Evolutionary conservation across 1,139 yeast genomes (phyloP), one percentile per base, ranked within the genome.

Genomic region (Taphrina confusa): DNA sequence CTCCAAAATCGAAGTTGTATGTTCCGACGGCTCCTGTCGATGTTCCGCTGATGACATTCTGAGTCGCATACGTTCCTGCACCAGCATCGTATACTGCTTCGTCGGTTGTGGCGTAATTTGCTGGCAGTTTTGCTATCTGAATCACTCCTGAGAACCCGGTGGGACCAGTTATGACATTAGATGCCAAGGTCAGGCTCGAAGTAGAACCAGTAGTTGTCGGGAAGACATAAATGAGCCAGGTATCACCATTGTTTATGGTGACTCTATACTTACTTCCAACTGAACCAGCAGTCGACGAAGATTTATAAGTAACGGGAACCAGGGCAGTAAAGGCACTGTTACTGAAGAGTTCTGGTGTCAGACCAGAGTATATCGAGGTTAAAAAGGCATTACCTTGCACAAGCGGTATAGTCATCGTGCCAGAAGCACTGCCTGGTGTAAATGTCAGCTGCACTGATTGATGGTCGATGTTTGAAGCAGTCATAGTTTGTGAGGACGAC

Each of bases 311-410:
- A 0, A 82, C 81, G 61, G 74, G 68, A 18, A 76, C 69, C 39
- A 86, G 71, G 16, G 77, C 67, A 18, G 71, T 64, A 65, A 85
- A 70, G 3, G 88, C 89, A 25, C 78, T 78, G n/a, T n/a, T n/a
- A 0, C 87, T 76, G 66, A 76, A 78, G 60, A 87, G 70, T 30
- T 72, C 69, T 3, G 89, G 84, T 61, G 77, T 76, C 70, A 84
- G 74, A 56, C 76, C 73, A 65, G 80, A 76, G 71, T 86, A 87
- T 47, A 82, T 74, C 33, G 82, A 86, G 42, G 89, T 81, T 11
- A 82, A 80, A 65, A 84, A 79, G n/a, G 95, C 95, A 87, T 85
- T 84, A 64, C 95, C 95, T 70, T 83, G 86, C 20, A 79, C 81
- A 51, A 80, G 63, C 3, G 84, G 82, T 40, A 74, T 61, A 12